Evolutionary conservation across 2,329 filamentous ascomycete species (phyloP).

Genomic region (Neofusicoccum umdonicola): DNA sequence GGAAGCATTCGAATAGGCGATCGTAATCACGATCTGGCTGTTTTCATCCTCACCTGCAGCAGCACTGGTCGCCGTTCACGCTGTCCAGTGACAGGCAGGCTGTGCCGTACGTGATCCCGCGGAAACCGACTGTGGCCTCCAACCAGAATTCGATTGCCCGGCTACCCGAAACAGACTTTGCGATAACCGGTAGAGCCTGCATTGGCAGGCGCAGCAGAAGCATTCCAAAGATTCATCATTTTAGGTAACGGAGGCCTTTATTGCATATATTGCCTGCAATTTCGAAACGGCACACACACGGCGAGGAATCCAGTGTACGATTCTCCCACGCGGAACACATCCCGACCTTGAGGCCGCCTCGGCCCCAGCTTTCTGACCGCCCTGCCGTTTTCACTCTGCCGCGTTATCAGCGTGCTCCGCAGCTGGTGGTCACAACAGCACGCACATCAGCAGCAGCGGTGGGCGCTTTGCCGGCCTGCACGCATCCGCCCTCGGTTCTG

Average conservation of each 20-base stretch:
- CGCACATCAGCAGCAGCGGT: neutral
- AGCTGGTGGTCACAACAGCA: neutral
- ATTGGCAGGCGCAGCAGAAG: neutral
- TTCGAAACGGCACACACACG: neutral
- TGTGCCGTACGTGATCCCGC: neutral
- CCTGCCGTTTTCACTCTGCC: neutral
- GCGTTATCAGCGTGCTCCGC: neutral
- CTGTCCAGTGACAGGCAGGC: neutral
- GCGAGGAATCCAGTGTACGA: neutral
- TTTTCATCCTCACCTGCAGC: neutral
- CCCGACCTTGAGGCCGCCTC: neutral
- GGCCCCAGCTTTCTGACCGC: neutral
- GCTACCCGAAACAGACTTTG: constrained; percentile 11
- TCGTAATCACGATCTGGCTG: constrained; percentile 3
- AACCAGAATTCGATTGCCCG: neutral
- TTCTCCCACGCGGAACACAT: neutral
- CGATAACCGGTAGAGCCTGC: constrained; percentile 1
- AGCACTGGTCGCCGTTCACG: neutral
- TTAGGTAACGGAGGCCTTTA: neutral
- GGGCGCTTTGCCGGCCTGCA: neutral
- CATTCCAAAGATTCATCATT: neutral
- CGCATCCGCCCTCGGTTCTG: constrained; percentile 4
- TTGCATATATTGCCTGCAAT: constrained; percentile 1
- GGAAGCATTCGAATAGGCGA: neutral
- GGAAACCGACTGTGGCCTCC: constrained; percentile 2